phyloP scores from a whole-genome alignment of 768 basidiomycete genomes.

The Tulasnella sp. region DNA sequence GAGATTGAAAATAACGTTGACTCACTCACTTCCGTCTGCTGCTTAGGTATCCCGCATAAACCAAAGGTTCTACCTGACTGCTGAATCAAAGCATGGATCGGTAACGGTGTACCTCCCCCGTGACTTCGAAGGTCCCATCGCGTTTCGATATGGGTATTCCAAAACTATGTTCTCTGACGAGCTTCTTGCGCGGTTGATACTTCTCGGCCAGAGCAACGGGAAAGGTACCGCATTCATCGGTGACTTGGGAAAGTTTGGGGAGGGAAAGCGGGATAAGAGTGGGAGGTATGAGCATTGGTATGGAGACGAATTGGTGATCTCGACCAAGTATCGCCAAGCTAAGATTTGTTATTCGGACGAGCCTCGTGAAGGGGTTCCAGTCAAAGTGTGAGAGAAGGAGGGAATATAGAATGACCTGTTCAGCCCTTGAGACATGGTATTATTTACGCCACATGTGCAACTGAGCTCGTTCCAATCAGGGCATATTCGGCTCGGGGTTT shows the following conservation, averaged over 20 bases:
- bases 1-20: no score
- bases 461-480: no score
- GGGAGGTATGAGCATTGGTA: neutral
- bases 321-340: neutral
- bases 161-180: constrained; percentile 10
- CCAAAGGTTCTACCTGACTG: constrained; percentile 12
- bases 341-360: constrained; percentile 2
- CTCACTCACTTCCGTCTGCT: neutral
- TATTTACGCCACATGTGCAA: no score
- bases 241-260: neutral
- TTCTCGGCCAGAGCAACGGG: neutral
- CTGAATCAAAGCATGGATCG: constrained; percentile 9
- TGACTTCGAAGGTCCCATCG: constrained; percentile 15
- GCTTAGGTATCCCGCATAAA: constrained; percentile 6
- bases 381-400: no score
- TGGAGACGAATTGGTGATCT: constrained; percentile 3
- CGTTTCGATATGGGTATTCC: constrained; percentile 11
- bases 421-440: no score
- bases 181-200: neutral
- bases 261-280: neutral
- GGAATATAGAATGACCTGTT: no score
- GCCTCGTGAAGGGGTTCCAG: neutral
- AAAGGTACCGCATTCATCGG: constrained; percentile 9
- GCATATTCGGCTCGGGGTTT: no score
- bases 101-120: constrained; percentile 12